These are phyloP conservation scores for Amphichorda felina DNA, from an alignment of 2,329 filamentous ascomycete genomes.

Conservation along the genomic window DNA sequence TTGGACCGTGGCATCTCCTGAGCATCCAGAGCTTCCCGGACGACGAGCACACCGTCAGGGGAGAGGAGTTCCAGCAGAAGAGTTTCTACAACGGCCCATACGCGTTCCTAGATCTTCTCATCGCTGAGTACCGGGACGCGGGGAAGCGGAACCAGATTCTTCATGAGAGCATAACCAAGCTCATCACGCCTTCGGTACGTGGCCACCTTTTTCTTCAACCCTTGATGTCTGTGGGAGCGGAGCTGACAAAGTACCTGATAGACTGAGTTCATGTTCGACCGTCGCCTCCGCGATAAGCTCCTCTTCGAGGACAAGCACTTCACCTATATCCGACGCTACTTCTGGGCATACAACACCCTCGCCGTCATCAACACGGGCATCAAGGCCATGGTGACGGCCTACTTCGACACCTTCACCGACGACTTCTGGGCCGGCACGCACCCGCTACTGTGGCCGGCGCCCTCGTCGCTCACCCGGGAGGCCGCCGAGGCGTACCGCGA, in stretches of 20 bases:
- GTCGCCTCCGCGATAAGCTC: constrained; percentile 40
- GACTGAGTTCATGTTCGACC: constrained; percentile 47
- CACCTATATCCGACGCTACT: constrained; percentile 49
- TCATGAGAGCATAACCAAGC: constrained; percentile 41
- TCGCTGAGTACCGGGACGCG: constrained; percentile 49
- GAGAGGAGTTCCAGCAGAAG: constrained; percentile 38
- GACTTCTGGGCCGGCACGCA: constrained; percentile 46
- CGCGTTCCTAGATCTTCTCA: constrained; percentile 46
- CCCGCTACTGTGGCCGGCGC: constrained; percentile 42
- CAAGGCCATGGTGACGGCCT: constrained; percentile 43
- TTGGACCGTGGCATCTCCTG: constrained; percentile 48
- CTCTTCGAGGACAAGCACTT: constrained; percentile 50
- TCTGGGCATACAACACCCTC: constrained; percentile 50
- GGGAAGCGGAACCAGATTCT: constrained; percentile 45
- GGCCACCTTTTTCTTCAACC: background rate
- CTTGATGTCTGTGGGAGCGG: background rate
- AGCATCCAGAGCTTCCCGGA: constrained; percentile 49
- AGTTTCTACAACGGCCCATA: constrained; percentile 49
- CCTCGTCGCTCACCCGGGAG: constrained; percentile 24
- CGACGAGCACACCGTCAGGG: constrained; percentile 41
- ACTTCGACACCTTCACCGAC: constrained; percentile 43
- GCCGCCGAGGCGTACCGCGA: constrained; percentile 32
- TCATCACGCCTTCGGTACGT: constrained; percentile 43
- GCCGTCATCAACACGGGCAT: constrained; percentile 48
- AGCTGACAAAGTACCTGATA: constrained; percentile 5